Evolutionary conservation across 495 filamentous ascomycete genomes (phyloP), one percentile per base, ranked within the genome.

Genomic region (Aspergillus biplanus): DNA sequence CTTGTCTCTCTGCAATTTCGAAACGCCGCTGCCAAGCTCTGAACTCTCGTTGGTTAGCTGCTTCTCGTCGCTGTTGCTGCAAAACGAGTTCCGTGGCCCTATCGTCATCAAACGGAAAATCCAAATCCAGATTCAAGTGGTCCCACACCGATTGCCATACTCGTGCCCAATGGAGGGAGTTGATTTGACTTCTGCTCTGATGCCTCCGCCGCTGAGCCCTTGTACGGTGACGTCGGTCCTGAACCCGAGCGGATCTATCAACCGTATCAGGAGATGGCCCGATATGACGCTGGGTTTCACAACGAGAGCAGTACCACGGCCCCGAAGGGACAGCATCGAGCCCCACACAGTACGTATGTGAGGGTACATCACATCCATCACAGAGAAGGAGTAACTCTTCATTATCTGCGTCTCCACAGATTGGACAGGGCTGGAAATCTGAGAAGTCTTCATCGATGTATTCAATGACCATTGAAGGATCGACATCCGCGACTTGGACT

Each of bases 91-190:
- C 69, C 65, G 64, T 80, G 75, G 67, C 76, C 66, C 73, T 73
- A 31, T 92, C 89, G 65, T 94, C 90, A 63, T 92, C 90, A 68
- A 93, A 94, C 12, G 92, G 90, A 69, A 93, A 95, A 71, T 97
- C 93, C 21, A 97, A 83, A 68, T 97, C 93, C 44, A 97, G 64
- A 62, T 90, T 87, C 11, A 93, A 75, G 49, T 83, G 74, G 53
- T 87, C 79, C 79, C 83, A 87, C 2, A 90, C 85, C 33, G 80
- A 82, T 70, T 88, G 85, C 87, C 87, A 90, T 27, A 90, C 87
- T 5, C 84, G 80, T n/a, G 85, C 84, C 87, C 87, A 90, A 55
- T 79, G 77, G 3, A 81, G 74, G 5, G 79, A 81, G 47, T 80
- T 78, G 16, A 73, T 71, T 58, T 84, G 80, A 44, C 74, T 82